Evolutionary conservation across 179 eudicot species (phyloP).

Genomic region (Beta lomatogona): DNA sequence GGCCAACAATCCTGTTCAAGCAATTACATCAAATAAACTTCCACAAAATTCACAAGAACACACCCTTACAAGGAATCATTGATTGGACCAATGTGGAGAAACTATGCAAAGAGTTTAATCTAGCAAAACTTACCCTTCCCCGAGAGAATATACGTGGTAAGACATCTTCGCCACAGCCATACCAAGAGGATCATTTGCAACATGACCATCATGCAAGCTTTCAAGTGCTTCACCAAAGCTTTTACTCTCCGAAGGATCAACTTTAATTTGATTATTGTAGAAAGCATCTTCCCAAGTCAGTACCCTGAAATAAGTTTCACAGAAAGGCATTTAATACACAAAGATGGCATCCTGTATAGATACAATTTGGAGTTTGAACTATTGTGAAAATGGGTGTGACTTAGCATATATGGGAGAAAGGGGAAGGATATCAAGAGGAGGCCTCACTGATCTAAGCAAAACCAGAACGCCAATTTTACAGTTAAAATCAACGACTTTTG

Average conservation of each 20-base stretch:
- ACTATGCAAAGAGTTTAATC: background rate
- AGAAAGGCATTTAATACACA: constrained; percentile 4
- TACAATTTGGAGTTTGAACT: background rate
- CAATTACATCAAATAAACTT: background rate
- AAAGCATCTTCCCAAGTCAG: constrained; percentile 88
- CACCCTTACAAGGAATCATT: background rate
- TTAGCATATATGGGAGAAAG: no score
- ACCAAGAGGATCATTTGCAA: constrained; percentile 63
- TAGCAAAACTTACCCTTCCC: constrained; percentile 73
- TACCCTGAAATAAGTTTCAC: constrained; percentile 50
- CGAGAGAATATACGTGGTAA: constrained; percentile 71
- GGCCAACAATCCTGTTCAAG: constrained; percentile 68
- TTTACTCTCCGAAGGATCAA: constrained; percentile 40
- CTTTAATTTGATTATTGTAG: constrained; percentile 48
- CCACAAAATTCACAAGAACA: no score
- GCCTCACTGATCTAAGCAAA: background rate
- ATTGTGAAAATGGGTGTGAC: background rate
- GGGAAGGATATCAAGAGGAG: background rate
- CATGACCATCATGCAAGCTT: constrained; percentile 44
- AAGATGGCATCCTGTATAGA: constrained; percentile 4
- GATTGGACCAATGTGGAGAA: background rate
- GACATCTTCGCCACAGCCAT: constrained; percentile 88
- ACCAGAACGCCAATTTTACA: background rate
- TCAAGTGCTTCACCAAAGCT: constrained; percentile 32
- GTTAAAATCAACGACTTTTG: background rate